These are phyloP conservation scores for Porpolomopsis calyptriformis DNA, from an alignment of 768 basidiomycete species.

Conservation along the genomic window DNA sequence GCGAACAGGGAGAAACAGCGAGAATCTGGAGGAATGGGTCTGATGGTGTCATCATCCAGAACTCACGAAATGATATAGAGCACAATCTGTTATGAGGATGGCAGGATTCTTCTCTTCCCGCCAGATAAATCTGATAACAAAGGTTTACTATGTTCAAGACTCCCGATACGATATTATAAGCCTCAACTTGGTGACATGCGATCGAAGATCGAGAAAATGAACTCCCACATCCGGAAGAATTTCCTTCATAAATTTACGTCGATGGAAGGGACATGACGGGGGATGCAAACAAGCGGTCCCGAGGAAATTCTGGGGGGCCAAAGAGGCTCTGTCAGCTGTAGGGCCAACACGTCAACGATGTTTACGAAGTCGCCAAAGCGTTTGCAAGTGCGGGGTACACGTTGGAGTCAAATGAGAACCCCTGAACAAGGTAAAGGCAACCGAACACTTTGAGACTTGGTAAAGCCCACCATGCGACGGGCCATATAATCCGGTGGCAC, in stretches of 20 bases:
- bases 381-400: not conserved
- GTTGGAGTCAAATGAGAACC: conserved; percentile 3
- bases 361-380: conserved; percentile 1
- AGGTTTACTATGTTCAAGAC: not conserved
- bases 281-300: not conserved
- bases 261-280: not conserved
- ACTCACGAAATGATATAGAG: conserved; percentile 92
- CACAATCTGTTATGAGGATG: conserved; percentile 61
- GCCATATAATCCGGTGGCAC: not conserved
- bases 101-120: not conserved
- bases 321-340: not conserved
- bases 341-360: not conserved
- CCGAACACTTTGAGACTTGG: conserved; percentile 2
- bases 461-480: conserved; percentile 1
- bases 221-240: not conserved
- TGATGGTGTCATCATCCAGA: conserved; percentile 41
- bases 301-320: conserved; percentile 1
- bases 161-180: not conserved
- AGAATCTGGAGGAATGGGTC: conserved; percentile 76
- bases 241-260: not conserved
- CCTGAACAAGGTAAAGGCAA: conserved; percentile 2
- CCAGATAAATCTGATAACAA: not conserved
- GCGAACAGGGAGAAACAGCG: conserved; percentile 80
- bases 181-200: not conserved
- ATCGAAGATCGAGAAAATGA: not conserved